Percentiles rank a stretch among this genome's conserved stretches.
phyloP scores from a whole-genome alignment of 2,329 filamentous ascomycete genomes.

The Lachnellula subtilissima region DNA sequence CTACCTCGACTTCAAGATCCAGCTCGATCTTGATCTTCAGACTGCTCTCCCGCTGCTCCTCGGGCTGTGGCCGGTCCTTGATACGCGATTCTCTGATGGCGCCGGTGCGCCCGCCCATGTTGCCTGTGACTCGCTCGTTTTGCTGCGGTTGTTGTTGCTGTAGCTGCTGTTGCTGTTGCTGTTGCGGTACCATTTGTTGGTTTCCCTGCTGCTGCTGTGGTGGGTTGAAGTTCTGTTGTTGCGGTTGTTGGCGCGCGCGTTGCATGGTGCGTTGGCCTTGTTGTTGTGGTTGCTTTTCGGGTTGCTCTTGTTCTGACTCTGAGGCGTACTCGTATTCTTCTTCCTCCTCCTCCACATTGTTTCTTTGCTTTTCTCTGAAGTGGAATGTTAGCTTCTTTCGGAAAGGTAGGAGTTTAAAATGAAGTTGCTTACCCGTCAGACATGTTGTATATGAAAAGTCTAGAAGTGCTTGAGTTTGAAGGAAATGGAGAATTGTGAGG shows the following conservation, averaged over 20 bases:
- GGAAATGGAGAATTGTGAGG: conserved; percentile 5
- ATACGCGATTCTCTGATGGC: conserved; percentile 35
- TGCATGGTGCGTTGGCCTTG: conserved; percentile 29
- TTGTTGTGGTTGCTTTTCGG: conserved; percentile 19
- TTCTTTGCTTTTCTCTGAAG: conserved; percentile 24
- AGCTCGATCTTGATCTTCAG: conserved; percentile 40
- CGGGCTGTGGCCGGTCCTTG: conserved; percentile 33
- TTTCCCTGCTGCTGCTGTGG: not conserved
- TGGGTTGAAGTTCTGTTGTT: conserved; percentile 30
- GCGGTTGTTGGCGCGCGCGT: conserved; percentile 34
- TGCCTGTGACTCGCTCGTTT: conserved; percentile 22
- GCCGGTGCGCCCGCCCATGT: conserved; percentile 26
- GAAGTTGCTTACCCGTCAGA: conserved; percentile 22
- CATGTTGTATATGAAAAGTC: conserved; percentile 16
- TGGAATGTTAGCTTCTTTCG: not conserved
- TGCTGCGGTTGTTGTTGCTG: conserved; percentile 2
- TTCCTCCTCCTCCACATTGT: conserved; percentile 21
- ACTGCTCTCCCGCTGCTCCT: conserved; percentile 34
- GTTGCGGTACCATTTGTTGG: conserved; percentile 10
- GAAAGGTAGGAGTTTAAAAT: not conserved
- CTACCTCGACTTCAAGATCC: conserved; percentile 37
- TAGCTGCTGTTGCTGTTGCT: no score
- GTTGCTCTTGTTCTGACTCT: conserved; percentile 17
- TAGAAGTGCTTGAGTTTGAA: not conserved
- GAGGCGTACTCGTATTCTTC: conserved; percentile 23